Base-by-base conservation (phyloP, 495 filamentous ascomycete species). In the Lasiosphaeriaceae sp. region DNA sequence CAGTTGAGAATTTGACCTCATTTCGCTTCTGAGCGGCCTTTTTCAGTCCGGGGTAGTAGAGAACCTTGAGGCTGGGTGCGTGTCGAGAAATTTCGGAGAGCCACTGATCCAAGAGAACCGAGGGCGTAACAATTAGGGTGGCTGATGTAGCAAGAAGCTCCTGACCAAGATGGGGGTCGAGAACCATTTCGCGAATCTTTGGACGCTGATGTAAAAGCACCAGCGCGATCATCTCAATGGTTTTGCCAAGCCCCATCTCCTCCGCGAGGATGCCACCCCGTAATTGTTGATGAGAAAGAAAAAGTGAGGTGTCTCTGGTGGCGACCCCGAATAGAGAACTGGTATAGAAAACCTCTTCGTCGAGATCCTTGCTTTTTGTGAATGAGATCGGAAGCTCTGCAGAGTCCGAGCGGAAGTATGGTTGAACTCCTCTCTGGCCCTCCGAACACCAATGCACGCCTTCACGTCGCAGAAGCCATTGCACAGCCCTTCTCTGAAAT, bases 181-280 rank as follows among this genome's bases (percentile, higher is more conserved):
- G 52, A 3, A 59, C 47, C 21, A 56, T 37, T 11, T 48, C 11
- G 0, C 61, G 57, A 5, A 54, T 53, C 16, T 46, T 37, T 4
- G 59, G 62, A 19, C 72, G 77, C 35, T 55, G 74, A 63, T 96
- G 85, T 46, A 88, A 66, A 45, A 80, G 80, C 0, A 96, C 86
- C 19, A 97, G 71, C 2, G 88, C 82, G 46, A 94, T 89, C 50
- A 93, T 79, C 68, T 98, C 94, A 19, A 97, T 82, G 0, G 94
- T 97, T 68, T 98, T 98, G 1, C 94, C 94, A 4, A 98, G 74
- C 0, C 93, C 93, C 94, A 97, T 97, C 71, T 98, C 94, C 69
- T 98, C 93, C 0, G 92, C 90, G 20, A 98, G 79, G 26, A 83
- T 86, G 43, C 88, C 88, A 26, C 87, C 87, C 47, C 77, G 82